phyloP scores from a whole-genome alignment of 495 filamentous ascomycete species.

The Rostrohypoxylon terebratum region DNA sequence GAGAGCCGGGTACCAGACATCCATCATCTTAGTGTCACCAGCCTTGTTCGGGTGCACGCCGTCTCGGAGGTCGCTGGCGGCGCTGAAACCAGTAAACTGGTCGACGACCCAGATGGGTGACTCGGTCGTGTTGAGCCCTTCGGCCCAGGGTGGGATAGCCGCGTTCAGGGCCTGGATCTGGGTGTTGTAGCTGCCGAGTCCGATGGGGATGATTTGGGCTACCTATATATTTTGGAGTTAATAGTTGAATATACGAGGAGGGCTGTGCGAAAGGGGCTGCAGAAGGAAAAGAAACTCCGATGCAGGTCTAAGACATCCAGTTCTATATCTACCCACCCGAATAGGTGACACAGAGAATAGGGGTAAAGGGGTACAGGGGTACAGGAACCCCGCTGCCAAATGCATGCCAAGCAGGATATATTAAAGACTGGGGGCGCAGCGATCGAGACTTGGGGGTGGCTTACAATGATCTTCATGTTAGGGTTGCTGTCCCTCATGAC shows the following conservation, averaged over 20 bases:
- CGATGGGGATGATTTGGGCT: slow-evolving; percentile 65
- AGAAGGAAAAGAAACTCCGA: not conserved
- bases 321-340: not conserved
- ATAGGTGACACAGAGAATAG: not conserved
- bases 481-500: slow-evolving; percentile 61
- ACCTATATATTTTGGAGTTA: slow-evolving; percentile 51
- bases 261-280: too few species aligned
- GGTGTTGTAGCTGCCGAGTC: slow-evolving; percentile 52
- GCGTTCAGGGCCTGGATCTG: slow-evolving; percentile 59
- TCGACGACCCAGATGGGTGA: slow-evolving; percentile 66
- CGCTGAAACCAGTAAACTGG: slow-evolving; percentile 60
- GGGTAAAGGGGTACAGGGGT: too few species aligned
- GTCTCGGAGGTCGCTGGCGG: slow-evolving; percentile 55
- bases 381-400: too few species aligned
- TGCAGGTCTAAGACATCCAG: not conserved
- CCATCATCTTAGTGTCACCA: slow-evolving; percentile 61
- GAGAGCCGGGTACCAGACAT: slow-evolving; percentile 60
- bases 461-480: slow-evolving; percentile 64
- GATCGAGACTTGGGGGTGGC: slow-evolving; percentile 29
- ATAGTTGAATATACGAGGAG: not conserved
- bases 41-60: slow-evolving; percentile 62
- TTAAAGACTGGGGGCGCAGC: not conserved
- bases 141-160: slow-evolving; percentile 61
- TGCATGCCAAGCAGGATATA: not conserved
- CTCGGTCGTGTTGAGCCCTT: slow-evolving; percentile 57